Conservation (phyloP, 148 eudicot genomes). For the Chenopodium berlandieri region DNA sequence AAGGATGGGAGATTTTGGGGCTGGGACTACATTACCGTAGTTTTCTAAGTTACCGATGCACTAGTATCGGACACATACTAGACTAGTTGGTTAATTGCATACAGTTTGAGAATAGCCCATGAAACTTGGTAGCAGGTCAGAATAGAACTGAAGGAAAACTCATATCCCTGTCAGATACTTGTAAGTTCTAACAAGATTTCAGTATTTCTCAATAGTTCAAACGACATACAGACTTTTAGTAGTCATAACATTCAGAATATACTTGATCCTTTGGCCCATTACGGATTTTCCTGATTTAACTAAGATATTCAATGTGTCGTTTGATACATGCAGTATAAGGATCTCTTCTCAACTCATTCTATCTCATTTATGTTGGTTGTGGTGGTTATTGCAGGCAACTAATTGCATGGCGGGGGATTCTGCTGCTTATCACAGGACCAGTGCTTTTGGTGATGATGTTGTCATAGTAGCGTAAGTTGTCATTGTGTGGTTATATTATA, state of each 20-base stretch:
- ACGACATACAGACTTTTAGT: neutral
- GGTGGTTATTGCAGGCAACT: constrained; percentile 54
- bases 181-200: neutral
- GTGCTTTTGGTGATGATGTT: constrained; percentile 84
- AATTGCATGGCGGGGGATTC: constrained; percentile 74
- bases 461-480: constrained; percentile 92
- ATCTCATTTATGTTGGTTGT: neutral
- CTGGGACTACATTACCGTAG: too few species aligned
- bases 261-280: neutral
- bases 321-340: neutral
- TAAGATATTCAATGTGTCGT: neutral
- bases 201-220: neutral
- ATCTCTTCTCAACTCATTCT: neutral
- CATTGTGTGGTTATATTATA: neutral
- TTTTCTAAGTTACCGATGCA: too few species aligned
- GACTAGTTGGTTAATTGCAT: too few species aligned
- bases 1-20: too few species aligned
- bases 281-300: neutral
- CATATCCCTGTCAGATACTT: neutral
- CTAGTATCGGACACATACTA: too few species aligned
- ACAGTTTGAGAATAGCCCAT: too few species aligned
- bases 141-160: too few species aligned
- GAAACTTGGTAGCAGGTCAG: too few species aligned
- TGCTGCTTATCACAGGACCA: constrained; percentile 66
- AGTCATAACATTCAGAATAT: neutral